Base-by-base conservation (phyloP, 495 filamentous ascomycete genomes). In the Penicillium psychrofluorescens region DNA sequence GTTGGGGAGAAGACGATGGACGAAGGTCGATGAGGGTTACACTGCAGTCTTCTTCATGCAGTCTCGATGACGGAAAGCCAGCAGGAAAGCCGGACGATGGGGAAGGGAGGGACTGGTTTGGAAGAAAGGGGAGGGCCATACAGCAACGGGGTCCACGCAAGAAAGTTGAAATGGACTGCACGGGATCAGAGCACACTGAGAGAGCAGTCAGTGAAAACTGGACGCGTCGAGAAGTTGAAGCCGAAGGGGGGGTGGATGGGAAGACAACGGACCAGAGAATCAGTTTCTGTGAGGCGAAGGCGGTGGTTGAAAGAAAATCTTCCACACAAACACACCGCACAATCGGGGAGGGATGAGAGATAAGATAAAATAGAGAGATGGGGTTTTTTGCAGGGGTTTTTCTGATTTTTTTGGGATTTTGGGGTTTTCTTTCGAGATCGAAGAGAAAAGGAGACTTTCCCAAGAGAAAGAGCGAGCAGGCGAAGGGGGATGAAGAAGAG, bases 371-470 rank as follows among this genome's bases (percentile, higher is more conserved):
- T 22, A 22, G 22, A 22, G 22, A 22, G 47, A 45, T 40, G 43
- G 49, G 49, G 43, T 44, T 37, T 51, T 54, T 61, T 49, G 53
- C 55, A 46, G 46, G 50, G 48, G 49, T 58, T 62, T 64, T 68
- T 54, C 53, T 47, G 46, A 40, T 61, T 51, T 71, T 70, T 66
- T 58, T 49, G 48, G 44, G 51, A 45, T 56, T 60, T 60, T 59
- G 55, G 52, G 36, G 58, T 70, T 66, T 63, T 61, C 69, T 75
- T 76, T 70, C 60, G 64, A 69, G 47, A 52, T 68, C 56, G 55
- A 63, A 66, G 66, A 58, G 57, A 60, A 67, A 61, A 52, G 60
- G 59, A 49, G 52, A 40, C 36, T 44, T 55, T 56, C 46, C 53
- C 46, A 55, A 43, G 42, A 59, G 53, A 61, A 62, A 34, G 32